phyloP scores from a whole-genome alignment of 1,284 basidiomycete species.

The Heterobasidion occidentale region DNA sequence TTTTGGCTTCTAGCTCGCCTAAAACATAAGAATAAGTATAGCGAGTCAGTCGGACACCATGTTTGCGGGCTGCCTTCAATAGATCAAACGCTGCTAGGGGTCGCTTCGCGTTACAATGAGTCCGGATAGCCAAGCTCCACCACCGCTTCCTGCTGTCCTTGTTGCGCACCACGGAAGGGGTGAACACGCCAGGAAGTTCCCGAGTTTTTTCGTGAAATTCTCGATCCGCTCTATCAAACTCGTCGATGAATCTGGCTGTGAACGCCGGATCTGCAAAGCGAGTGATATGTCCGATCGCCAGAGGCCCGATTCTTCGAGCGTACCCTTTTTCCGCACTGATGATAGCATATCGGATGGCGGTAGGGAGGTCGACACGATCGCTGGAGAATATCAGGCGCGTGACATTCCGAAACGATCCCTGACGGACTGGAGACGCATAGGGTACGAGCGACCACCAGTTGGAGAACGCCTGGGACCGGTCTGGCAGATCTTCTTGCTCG shows the following conservation, averaged over 20 bases:
- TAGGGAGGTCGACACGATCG: conserved; percentile 14
- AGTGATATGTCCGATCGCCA: conserved; percentile 12
- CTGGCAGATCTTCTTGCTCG: conserved; percentile 8
- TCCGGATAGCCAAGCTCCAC: conserved; percentile 15
- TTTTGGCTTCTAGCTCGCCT: conserved; percentile 5
- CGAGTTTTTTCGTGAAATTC: background rate
- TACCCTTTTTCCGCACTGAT: conserved; percentile 21
- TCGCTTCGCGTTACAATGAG: conserved; percentile 10
- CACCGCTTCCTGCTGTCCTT: conserved; percentile 3
- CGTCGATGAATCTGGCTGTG: conserved; percentile 14
- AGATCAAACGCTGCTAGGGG: conserved; percentile 11
- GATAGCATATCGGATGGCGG: conserved; percentile 17
- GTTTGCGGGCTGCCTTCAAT: conserved; percentile 11
- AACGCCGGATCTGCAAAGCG: conserved; percentile 13
- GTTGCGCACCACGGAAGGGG: no score
- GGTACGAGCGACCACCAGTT: conserved; percentile 36
- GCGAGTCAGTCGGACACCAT: conserved; percentile 6
- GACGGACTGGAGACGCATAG: conserved; percentile 1
- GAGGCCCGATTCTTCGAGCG: conserved; percentile 5
- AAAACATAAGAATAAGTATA: conserved; percentile 9
- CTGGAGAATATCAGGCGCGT: conserved; percentile 9
- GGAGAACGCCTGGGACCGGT: conserved; percentile 19
- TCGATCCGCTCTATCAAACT: conserved; percentile 10
- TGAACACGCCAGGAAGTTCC: background rate
- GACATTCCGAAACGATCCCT: background rate